phyloP scores from a whole-genome alignment of 129 eudicot species.

The Flaveria ramosissima region DNA sequence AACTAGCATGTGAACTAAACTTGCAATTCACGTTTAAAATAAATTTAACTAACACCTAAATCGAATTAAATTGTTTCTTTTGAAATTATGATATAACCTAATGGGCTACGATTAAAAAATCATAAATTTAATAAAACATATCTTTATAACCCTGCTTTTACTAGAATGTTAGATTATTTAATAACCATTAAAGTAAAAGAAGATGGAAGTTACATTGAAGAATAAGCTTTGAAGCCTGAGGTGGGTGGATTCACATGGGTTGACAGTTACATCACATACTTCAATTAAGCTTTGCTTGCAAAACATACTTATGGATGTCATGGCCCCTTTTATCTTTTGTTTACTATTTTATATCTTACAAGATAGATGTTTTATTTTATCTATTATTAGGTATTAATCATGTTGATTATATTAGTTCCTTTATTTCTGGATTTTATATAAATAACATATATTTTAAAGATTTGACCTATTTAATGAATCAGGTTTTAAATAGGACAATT shows the following conservation, averaged over 20 bases:
- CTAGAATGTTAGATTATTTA: background rate
- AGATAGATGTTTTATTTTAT: background rate
- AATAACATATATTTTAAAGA: too few relatives aligned
- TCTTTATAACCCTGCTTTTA: background rate
- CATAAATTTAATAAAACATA: background rate
- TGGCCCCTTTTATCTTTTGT: constrained; percentile 16
- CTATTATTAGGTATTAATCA: background rate
- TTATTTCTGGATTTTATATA: background rate
- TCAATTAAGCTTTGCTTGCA: constrained; percentile 39
- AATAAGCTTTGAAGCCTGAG: constrained; percentile 21
- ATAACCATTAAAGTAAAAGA: background rate
- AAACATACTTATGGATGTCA: constrained; percentile 36
- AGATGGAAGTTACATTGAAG: constrained; percentile 1
- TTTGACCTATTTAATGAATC: background rate
- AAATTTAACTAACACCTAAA: too few relatives aligned
- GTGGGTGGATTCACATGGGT: constrained; percentile 36
- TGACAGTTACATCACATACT: constrained; percentile 35
- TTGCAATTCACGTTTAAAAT: too few relatives aligned
- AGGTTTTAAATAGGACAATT: too few relatives aligned
- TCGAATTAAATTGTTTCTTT: too few relatives aligned
- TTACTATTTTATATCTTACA: background rate
- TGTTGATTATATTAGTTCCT: background rate
- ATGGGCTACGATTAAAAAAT: background rate
- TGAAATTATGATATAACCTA: too few relatives aligned
- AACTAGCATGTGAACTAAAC: too few relatives aligned